Conservation (phyloP, 805 yeast genomes). For the Kodamaea neixiangensis region DNA sequence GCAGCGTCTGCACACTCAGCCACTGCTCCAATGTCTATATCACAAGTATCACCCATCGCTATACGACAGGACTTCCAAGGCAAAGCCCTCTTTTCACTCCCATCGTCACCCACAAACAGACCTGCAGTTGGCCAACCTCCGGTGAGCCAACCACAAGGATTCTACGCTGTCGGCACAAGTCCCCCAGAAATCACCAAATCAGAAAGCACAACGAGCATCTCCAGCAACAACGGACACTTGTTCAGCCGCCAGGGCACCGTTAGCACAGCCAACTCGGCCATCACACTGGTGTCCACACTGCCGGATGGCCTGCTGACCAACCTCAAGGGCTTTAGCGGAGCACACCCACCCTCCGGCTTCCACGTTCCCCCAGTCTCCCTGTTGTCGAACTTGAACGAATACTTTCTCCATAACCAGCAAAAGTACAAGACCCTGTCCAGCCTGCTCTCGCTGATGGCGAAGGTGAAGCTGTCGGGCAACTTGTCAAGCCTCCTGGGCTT, state of each 20-base stretch:
- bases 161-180: conserved; percentile 5
- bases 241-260: conserved; percentile 27
- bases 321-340: conserved; percentile 11
- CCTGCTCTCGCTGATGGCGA: conserved; percentile 23
- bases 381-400: conserved; percentile 35
- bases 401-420: conserved; percentile 27
- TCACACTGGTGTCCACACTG: conserved; percentile 34
- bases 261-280: conserved; percentile 26
- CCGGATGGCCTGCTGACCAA: conserved; percentile 27
- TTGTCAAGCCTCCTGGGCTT: conserved; percentile 25
- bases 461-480: conserved; percentile 25
- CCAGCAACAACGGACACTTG: conserved; percentile 21
- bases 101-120: conserved; percentile 30
- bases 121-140: conserved; percentile 4
- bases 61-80: conserved; percentile 8
- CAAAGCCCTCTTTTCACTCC: conserved; percentile 10
- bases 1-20: too few relatives aligned
- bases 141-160: conserved; percentile 8
- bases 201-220: conserved; percentile 28
- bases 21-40: too few relatives aligned
- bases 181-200: conserved; percentile 21
- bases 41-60: conserved; percentile 7
- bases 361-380: conserved; percentile 16
- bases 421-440: conserved; percentile 18
- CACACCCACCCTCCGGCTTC: conserved; percentile 8